Percentiles rank a stretch among this genome's conserved stretches.
Conservation (phyloP, 2,329 filamentous ascomycete genomes). For the Spiromastix sp. region DNA sequence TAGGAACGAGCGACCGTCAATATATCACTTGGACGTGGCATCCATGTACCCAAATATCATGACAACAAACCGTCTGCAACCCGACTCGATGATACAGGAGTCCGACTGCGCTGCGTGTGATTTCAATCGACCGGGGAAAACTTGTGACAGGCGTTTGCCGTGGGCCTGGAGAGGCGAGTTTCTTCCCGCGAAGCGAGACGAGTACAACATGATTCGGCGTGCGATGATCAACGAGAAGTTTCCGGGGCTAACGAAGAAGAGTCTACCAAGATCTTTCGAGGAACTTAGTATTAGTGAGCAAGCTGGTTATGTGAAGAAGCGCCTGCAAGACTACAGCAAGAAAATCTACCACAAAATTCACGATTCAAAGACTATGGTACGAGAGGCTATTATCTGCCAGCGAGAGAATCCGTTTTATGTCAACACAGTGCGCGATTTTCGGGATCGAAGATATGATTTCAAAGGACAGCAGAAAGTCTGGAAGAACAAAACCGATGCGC, state of each 20-base stretch:
- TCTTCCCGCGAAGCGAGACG: constrained; percentile 86
- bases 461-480: constrained; percentile 97
- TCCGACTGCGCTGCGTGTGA: constrained; percentile 95
- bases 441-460: constrained; percentile 95
- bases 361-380: constrained; percentile 81
- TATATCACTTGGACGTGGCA: constrained; percentile 96
- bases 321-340: constrained; percentile 85
- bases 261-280: constrained; percentile 63
- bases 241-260: constrained; percentile 64
- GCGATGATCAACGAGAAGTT: constrained; percentile 88
- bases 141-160: constrained; percentile 84
- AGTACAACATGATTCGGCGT: constrained; percentile 98
- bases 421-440: constrained; percentile 88
- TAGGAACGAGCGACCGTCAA: constrained; percentile 73
- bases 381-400: constrained; percentile 96
- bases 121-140: constrained; percentile 95
- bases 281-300: constrained; percentile 78
- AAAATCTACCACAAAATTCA: constrained; percentile 99
- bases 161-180: constrained; percentile 99
- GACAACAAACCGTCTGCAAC: constrained; percentile 95
- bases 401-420: constrained; percentile 98
- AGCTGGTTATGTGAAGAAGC: constrained; percentile 67
- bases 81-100: constrained; percentile 97
- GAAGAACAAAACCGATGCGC: constrained; percentile 87
- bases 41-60: constrained; percentile 99